Evolutionary conservation across 441 rosid species (phyloP).

Genomic region (Croton setiger): DNA sequence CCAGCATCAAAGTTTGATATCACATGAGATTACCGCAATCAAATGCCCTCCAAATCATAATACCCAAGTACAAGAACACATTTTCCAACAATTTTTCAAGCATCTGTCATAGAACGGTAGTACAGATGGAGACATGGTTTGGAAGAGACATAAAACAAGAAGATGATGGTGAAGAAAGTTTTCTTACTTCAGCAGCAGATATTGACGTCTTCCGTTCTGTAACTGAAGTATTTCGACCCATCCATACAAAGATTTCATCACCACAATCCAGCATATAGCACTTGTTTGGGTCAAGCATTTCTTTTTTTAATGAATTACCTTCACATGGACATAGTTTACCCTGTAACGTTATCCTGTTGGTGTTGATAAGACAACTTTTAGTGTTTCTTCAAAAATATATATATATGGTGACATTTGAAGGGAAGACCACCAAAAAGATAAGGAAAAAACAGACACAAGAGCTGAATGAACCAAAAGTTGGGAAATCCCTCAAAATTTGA

Average conservation of each 20-base stretch:
- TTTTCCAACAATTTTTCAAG: not conserved
- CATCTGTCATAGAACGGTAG: not conserved
- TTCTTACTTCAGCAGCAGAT: constrained; percentile 67
- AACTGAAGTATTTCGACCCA: constrained; percentile 71
- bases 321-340: constrained; percentile 49
- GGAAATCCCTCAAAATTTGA: not conserved
- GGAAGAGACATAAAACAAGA: constrained; percentile 3
- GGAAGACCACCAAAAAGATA: not conserved
- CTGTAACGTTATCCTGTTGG: constrained; percentile 46
- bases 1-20: not conserved
- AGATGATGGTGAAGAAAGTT: constrained; percentile 9
- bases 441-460: constrained; percentile 1
- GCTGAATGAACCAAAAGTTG: not conserved
- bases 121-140: not conserved
- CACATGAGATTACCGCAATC: not conserved
- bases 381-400: constrained; percentile 12
- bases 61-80: not conserved
- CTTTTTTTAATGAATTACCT: constrained; percentile 46
- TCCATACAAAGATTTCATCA: constrained; percentile 76
- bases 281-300: constrained; percentile 65
- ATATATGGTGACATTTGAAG: not conserved
- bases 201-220: constrained; percentile 74
- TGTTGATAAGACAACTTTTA: constrained; percentile 27
- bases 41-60: not conserved
- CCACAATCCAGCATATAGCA: constrained; percentile 83